Base-by-base conservation (phyloP, 2,329 filamentous ascomycete genomes). In the Aspergillus eucalypticola region DNA sequence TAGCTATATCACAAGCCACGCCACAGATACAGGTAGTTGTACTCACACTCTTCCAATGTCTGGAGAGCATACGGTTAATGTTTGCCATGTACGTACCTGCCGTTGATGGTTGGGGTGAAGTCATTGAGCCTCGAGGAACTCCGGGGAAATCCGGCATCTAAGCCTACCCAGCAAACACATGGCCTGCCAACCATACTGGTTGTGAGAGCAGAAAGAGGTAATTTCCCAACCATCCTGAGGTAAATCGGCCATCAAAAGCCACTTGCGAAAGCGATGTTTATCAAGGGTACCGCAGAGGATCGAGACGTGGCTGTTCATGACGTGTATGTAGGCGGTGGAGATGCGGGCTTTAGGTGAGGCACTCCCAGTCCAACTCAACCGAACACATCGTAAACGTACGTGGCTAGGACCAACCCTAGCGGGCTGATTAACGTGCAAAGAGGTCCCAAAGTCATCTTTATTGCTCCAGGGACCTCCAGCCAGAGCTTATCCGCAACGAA, bases 291-390 rank as follows among this genome's bases (percentile, higher is more conserved):
- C 17, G 39, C 21, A 55, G 41, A n/a, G 39, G 35, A 44, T 50
- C 23, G 58, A 27, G 17, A 60, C 23, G 58, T 29, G 46, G 19
- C 55, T 48, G 57, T 19, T 48, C 51, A 44, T 58, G 54, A 58
- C 51, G 55, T 56, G 61, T 60, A 56, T 38, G 52, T 56, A 50
- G 55, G 55, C 38, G 58, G 58, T 59, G 58, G 55, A 44, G 58
- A 35, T 59, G 60, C 39, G 53, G 49, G 41, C 41, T 44, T 23
- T 56, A 44, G 58, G 54, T 17, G 48, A 42, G 44, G 35, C 49
- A 44, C 48, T 44, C 50, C 32, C 42, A 55, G 27, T 32, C 58
- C 58, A 58, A 50, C 48, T 27, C 39, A 60, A 29, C 54, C 21
- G 44, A 32, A 44, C 27, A 19, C 41, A 32, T 27, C 13, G 53